These are phyloP conservation scores for Arthrinium puccinioides DNA, from an alignment of 2,329 filamentous ascomycete genomes.

Conservation along the genomic window DNA sequence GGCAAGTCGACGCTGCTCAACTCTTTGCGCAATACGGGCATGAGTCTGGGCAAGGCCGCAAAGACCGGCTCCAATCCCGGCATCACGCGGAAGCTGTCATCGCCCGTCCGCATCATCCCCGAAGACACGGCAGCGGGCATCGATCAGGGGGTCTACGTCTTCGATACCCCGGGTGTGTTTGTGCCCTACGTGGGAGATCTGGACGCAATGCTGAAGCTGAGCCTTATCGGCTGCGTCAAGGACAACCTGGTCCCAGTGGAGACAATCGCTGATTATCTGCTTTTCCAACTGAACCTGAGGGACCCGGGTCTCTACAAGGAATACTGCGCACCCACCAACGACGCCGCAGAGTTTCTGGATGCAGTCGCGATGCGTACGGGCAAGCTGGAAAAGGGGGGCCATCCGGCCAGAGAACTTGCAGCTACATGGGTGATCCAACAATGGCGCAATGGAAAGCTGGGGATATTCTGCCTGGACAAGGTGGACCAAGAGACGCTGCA, in stretches of 20 bases:
- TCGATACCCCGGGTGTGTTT: constrained; percentile 94
- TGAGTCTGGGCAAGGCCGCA: constrained; percentile 59
- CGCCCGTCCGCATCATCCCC: constrained; percentile 67
- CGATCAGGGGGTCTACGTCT: constrained; percentile 65
- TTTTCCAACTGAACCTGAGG: constrained; percentile 72
- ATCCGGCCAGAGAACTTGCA: constrained; percentile 62
- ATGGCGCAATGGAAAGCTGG: constrained; percentile 73
- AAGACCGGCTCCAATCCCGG: constrained; percentile 82
- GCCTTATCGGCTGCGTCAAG: constrained; percentile 84
- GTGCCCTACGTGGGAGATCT: constrained; percentile 81
- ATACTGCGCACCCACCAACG: constrained; percentile 71
- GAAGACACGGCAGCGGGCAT: constrained; percentile 21
- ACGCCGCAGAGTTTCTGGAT: constrained; percentile 65
- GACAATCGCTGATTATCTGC: constrained; percentile 81
- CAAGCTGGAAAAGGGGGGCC: constrained; percentile 65
- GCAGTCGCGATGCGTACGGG: constrained; percentile 69
- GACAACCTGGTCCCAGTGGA: constrained; percentile 74
- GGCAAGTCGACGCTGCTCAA: constrained; percentile 96
- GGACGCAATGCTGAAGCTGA: constrained; percentile 91
- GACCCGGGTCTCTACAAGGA: constrained; percentile 54
- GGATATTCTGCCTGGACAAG: constrained; percentile 72
- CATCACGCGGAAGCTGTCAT: constrained; percentile 78
- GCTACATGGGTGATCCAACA: constrained; percentile 75
- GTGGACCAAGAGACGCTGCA: constrained; percentile 52
- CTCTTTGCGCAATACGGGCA: constrained; percentile 63